Base-by-base conservation (phyloP, 164 flowering plant species). In the Magnolia kwangsiensis region DNA sequence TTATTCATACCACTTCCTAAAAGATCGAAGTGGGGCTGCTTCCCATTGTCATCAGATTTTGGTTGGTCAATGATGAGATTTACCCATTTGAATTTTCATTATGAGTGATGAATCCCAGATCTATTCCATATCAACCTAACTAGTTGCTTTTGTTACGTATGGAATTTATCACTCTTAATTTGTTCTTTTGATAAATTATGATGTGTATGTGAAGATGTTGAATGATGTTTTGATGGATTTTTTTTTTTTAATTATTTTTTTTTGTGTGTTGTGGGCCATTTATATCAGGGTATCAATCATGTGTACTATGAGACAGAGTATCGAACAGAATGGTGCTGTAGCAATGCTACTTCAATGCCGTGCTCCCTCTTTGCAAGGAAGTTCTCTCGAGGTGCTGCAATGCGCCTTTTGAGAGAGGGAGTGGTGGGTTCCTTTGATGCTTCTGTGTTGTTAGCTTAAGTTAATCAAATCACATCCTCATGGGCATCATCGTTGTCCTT, bases 311-410 rank as follows among this genome's bases (percentile, higher is more conserved):
- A 87, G 75, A 88, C 90, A 1, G 98, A 93, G 80, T 87, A 27
- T 84, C 86, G 98, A 74, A 93, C 91, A 8, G 98, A 95, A 61
- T 91, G 98, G 98, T 95, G 98, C 78, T 81, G 76, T 7, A 75
- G 80, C 11, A 89, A 90, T 73, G 85, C 90, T 11, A 81, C 90
- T 27, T 76, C 29, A 20, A 94, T 83, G 72, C 88, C 92, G 8
- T 95, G 98, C 75, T 95, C 90, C 80, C 77, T 95, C 13, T 92
- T 93, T 74, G 97, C 96, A 7, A 91, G 98, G 84, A 95, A 95
- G 86, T 95, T 92, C 78, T 89, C 98, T 23, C 82, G 78, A 19
- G 91, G 90, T 69, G 97, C 94, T 71, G 98, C 96, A 9, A 90
- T 92, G 92, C 95, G 96, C 51, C 88, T 95, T 76, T 76, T 95